Evolutionary conservation across 257 asterid species (phyloP).

Genomic region (Solanum appendiculatum): DNA sequence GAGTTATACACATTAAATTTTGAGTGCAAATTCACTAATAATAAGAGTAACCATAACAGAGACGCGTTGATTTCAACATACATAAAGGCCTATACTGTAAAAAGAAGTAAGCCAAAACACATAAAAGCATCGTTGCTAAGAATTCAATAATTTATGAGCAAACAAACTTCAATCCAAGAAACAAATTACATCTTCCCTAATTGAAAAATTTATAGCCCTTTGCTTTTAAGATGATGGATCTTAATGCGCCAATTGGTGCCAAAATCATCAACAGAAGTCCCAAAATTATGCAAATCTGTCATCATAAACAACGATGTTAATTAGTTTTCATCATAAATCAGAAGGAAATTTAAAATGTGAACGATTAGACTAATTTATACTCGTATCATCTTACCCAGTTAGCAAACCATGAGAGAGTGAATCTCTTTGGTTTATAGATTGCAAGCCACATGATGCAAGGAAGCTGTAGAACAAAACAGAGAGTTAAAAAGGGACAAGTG

Average conservation of each 20-base stretch:
- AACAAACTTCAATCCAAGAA: background rate
- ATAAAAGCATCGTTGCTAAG: background rate
- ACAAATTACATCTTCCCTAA: background rate
- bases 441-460: conserved; percentile 17
- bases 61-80: background rate
- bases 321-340: no score
- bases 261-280: conserved; percentile 25
- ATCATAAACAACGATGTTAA: background rate
- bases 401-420: conserved; percentile 6
- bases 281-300: conserved; percentile 37
- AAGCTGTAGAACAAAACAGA: background rate
- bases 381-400: conserved; percentile 13
- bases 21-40: background rate
- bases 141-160: background rate
- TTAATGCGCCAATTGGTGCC: conserved; percentile 46
- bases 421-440: conserved; percentile 8
- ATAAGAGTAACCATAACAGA: no score
- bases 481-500: background rate
- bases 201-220: conserved; percentile 24
- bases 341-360: background rate
- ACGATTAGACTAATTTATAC: background rate
- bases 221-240: conserved; percentile 27
- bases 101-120: background rate
- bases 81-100: background rate
- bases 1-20: background rate